Evolutionary conservation across 2,329 filamentous ascomycete genomes (phyloP).

Genomic region (Coleophoma cylindrospora): DNA sequence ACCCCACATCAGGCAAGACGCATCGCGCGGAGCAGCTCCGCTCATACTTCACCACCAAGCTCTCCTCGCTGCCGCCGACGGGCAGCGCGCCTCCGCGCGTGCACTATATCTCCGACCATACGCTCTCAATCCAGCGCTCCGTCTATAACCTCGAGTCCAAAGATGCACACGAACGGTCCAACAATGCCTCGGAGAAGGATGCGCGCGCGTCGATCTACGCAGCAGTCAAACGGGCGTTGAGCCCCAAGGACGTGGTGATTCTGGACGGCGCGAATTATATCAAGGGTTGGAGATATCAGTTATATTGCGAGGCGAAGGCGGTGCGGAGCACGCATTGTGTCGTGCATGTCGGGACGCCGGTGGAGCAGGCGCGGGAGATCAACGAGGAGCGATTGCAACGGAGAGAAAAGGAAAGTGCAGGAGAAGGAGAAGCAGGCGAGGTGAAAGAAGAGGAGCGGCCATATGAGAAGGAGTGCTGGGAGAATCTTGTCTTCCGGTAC

Average conservation of each 20-base stretch:
- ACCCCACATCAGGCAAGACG: conserved; percentile 65
- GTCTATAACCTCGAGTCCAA: conserved; percentile 64
- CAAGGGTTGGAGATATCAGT: conserved; percentile 83
- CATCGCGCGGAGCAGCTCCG: conserved; percentile 62
- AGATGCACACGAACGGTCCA: conserved; percentile 59
- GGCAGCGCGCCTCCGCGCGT: conserved; percentile 39
- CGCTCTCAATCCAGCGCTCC: conserved; percentile 61
- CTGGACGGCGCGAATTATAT: conserved; percentile 83
- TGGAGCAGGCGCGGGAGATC: conserved; percentile 46
- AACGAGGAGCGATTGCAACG: conserved; percentile 55
- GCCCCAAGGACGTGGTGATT: conserved; percentile 69
- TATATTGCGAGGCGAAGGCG: conserved; percentile 81
- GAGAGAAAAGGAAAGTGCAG: conserved; percentile 17
- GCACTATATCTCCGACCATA: conserved; percentile 70
- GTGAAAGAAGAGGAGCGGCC: conserved; percentile 22
- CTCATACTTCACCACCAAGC: conserved; percentile 56
- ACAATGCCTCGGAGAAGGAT: conserved; percentile 75
- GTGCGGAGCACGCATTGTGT: conserved; percentile 71
- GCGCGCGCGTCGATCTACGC: conserved; percentile 71
- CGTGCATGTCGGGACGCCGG: conserved; percentile 56
- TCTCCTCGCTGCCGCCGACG: conserved; percentile 25
- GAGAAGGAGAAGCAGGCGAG: conserved; percentile 25
- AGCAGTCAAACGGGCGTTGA: conserved; percentile 72
- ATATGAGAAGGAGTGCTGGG: conserved; percentile 23
- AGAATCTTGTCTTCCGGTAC: conserved; percentile 57